Conservation (phyloP, 805 yeast species). For the Candida berthetii region DNA sequence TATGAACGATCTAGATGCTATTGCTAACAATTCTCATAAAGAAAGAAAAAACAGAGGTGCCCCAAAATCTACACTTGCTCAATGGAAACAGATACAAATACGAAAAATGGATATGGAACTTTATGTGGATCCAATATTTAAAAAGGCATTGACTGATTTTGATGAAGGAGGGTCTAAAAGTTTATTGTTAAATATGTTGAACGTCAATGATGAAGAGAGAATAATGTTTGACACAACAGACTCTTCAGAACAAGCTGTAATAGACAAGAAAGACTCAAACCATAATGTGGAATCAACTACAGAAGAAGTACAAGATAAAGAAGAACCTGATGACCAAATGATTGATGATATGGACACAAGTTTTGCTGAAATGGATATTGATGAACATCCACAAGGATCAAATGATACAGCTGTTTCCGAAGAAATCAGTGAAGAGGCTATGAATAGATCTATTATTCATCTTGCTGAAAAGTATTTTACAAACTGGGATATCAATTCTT, state of each 20-base stretch:
- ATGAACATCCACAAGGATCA: constrained; percentile 5
- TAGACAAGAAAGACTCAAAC: neutral
- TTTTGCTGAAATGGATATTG: constrained; percentile 17
- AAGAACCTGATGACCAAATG: constrained; percentile 4
- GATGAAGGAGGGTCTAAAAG: constrained; percentile 77
- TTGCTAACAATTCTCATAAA: neutral
- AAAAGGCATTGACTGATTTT: constrained; percentile 62
- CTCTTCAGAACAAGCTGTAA: constrained; percentile 4
- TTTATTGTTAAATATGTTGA: constrained; percentile 53
- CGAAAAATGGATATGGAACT: constrained; percentile 54
- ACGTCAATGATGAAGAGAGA: constrained; percentile 43
- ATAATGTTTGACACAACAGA: constrained; percentile 59
- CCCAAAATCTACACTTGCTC: constrained; percentile 35
- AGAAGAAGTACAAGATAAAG: constrained; percentile 7
- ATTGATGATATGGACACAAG: constrained; percentile 7
- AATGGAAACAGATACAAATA: constrained; percentile 40
- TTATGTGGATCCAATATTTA: constrained; percentile 62
- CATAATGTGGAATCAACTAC: neutral
- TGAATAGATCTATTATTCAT: neutral
- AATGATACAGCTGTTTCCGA: neutral
- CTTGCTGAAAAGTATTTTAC: neutral
- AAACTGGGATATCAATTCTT: neutral
- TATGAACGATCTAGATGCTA: too few relatives aligned
- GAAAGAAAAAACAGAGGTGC: constrained; percentile 22
- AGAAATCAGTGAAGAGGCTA: neutral